Base-by-base conservation (phyloP, 257 asterid genomes). In the Gardenia jasminoides region DNA sequence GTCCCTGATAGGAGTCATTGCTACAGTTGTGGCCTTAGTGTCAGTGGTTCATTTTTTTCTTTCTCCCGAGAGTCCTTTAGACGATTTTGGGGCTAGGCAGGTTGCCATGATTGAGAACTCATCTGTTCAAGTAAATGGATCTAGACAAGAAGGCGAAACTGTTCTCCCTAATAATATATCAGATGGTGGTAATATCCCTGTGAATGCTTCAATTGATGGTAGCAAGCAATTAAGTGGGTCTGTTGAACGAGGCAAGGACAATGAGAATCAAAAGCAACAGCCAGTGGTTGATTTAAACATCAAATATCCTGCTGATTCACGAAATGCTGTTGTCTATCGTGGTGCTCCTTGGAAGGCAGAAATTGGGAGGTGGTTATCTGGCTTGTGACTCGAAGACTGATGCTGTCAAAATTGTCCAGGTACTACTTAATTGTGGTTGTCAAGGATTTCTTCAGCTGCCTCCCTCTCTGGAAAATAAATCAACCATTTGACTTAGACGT, bases 311-410 rank as follows among this genome's bases (percentile, higher is more conserved):
- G 70, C 85, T 65, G 97, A 96, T 84, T 79, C 81, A 77, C 96
- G 86, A 72, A 86, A 89, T 82, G 92, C 94, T 61, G 97, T 96
- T 69, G 82, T 88, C 61, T 91, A 93, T 75, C 90, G 85, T 47
- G 92, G 89, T 81, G 97, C 97, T 79, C 98, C 98, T 4, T 96
- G 99, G 99, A 93, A 89, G 83, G 91, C 92, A 76, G 92, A 87
- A 85, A 83, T 96, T 73, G 99, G 99, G 50, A 85, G 89, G 62
- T 96, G 99, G 99, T 81, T 96, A 81, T 91, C 96, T 56, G 96
- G 94, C n/a, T 11, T 96, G 99, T 77, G 87, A 90, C 65, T 66
- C 89, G 22, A 89, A 82, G 47, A 59, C 77, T 48, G 67, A 79
- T n/a, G 81, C 86, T 19, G 89, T 91, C 68, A 83, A 86, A 78